Evolutionary conservation across 2,329 filamentous ascomycete species (phyloP).

Genomic region (Alternaria brassicae): DNA sequence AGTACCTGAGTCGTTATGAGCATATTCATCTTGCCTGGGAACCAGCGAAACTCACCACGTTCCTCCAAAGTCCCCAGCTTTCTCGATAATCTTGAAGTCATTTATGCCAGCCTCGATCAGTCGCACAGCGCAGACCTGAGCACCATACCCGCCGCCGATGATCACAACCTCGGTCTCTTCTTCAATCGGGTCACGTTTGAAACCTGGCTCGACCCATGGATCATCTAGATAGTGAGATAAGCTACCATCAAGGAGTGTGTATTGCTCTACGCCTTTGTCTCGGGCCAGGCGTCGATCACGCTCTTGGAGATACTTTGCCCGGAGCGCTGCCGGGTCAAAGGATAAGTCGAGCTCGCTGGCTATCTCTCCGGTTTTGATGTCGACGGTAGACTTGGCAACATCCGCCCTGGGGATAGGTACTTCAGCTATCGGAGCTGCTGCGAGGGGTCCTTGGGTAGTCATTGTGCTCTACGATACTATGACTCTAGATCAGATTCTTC

Average conservation of each 20-base stretch:
- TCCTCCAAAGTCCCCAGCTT: constrained; percentile 55
- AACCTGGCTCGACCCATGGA: constrained; percentile 37
- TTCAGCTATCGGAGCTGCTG: constrained; percentile 26
- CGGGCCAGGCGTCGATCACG: constrained; percentile 38
- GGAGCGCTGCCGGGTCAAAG: constrained; percentile 35
- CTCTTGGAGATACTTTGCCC: constrained; percentile 39
- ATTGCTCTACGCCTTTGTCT: constrained; percentile 39
- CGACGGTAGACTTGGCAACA: constrained; percentile 22
- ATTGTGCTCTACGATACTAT: constrained; percentile 9
- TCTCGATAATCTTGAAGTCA: constrained; percentile 53
- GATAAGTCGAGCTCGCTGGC: constrained; percentile 24
- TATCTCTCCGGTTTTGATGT: constrained; percentile 25
- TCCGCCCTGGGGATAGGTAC: constrained; percentile 19
- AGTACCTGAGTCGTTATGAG: constrained; percentile 43
- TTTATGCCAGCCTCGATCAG: constrained; percentile 45
- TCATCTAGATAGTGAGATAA: constrained; percentile 36
- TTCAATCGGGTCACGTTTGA: constrained; percentile 34
- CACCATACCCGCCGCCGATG: constrained; percentile 56
- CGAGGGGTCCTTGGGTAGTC: constrained; percentile 17
- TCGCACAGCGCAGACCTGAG: constrained; percentile 51
- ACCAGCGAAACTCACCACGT: constrained; percentile 47
- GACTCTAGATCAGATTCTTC: not conserved
- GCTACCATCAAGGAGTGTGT: constrained; percentile 35
- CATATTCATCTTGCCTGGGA: constrained; percentile 7
- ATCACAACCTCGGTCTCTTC: constrained; percentile 45